phyloP scores from a whole-genome alignment of 2,329 filamentous ascomycete species.

The Exophiala dermatitidis region DNA sequence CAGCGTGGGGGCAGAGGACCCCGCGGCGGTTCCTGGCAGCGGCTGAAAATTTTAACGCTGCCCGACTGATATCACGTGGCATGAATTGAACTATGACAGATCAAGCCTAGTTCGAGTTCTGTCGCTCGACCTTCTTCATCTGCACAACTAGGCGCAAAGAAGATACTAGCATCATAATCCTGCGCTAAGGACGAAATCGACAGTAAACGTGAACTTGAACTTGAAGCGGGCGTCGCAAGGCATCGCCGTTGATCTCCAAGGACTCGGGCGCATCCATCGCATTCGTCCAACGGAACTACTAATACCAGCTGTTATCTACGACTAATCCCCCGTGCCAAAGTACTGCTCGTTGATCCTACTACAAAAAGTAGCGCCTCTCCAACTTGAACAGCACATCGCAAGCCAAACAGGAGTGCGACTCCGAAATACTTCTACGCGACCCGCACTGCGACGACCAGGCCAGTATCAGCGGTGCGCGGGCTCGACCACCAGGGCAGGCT shows the following conservation, averaged over 20 bases:
- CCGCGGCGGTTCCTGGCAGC: not conserved
- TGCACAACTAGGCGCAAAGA: not conserved
- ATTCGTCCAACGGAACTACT: no score
- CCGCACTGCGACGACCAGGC: not conserved
- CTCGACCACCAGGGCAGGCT: slow-evolving; percentile 3
- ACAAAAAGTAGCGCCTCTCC: no score
- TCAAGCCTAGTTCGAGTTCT: not conserved
- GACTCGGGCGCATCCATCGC: not conserved
- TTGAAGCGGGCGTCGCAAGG: not conserved
- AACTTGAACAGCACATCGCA: no score
- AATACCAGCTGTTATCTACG: no score
- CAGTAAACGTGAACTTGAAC: no score
- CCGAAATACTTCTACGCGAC: not conserved
- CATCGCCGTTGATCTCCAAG: not conserved
- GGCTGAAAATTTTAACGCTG: not conserved
- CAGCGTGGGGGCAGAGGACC: no score
- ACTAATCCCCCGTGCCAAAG: no score
- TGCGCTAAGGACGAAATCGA: not conserved
- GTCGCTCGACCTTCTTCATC: not conserved
- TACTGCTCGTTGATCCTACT: no score
- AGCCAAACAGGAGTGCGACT: no score
- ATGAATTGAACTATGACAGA: not conserved
- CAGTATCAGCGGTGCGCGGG: not conserved
- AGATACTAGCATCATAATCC: not conserved
- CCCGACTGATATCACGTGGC: not conserved